Evolutionary conservation across 345 rosid genomes (phyloP).

Genomic region (Populus pruinosa): DNA sequence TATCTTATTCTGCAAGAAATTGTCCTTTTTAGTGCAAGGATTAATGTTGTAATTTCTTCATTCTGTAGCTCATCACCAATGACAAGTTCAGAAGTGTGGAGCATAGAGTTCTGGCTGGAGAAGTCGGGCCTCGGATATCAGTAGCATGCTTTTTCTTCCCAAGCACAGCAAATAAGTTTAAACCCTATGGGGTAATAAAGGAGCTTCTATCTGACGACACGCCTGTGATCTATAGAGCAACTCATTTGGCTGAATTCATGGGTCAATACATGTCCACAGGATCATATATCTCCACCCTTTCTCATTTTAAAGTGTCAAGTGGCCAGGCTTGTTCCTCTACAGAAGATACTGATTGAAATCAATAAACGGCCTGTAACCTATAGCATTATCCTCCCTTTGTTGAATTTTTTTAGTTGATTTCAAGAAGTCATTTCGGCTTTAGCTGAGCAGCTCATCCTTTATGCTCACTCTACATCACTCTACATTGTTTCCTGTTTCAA

Average conservation of each 20-base stretch:
- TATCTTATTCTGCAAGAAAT: too few relatives aligned
- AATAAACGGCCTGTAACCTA: too few relatives aligned
- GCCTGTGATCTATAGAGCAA: conserved; percentile 34
- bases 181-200: conserved; percentile 30
- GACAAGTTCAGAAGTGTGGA: conserved; percentile 37
- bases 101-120: conserved; percentile 33
- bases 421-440: too few relatives aligned
- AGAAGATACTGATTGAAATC: too few relatives aligned
- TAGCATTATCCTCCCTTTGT: too few relatives aligned
- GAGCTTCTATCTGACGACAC: conserved; percentile 35
- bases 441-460: too few relatives aligned
- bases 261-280: conserved; percentile 37
- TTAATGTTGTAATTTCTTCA: too few relatives aligned
- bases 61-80: conserved; percentile 28
- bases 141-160: conserved; percentile 40
- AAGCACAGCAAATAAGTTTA: conserved; percentile 22
- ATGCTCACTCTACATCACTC: too few relatives aligned
- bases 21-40: too few relatives aligned
- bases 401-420: too few relatives aligned
- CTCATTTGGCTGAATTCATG: conserved; percentile 31
- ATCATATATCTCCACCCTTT: conserved; percentile 30
- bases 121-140: conserved; percentile 20
- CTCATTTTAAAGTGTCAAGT: conserved; percentile 27
- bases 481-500: too few relatives aligned
- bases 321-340: too few relatives aligned